phyloP scores from a whole-genome alignment of 1,284 basidiomycete genomes.

The Fomitopsis betulina region DNA sequence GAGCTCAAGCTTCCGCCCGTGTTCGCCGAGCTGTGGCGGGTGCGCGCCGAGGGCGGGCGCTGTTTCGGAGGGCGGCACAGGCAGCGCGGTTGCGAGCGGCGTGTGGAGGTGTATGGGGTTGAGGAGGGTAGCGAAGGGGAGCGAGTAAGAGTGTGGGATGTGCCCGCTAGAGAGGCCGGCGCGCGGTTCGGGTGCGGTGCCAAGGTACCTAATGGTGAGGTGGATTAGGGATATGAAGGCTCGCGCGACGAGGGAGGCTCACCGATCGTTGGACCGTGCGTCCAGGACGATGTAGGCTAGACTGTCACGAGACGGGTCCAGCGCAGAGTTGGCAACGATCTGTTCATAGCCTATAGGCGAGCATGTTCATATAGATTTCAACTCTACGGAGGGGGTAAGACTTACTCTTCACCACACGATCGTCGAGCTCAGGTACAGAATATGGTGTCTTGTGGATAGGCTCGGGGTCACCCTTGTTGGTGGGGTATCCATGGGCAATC shows the following conservation, averaged over 20 bases:
- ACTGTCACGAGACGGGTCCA: slow-evolving; percentile 39
- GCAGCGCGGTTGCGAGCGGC: slow-evolving; percentile 1
- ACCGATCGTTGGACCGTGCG: slow-evolving; percentile 79
- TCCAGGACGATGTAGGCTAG: slow-evolving; percentile 79
- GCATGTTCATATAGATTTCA: background rate
- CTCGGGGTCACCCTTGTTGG: slow-evolving; percentile 46
- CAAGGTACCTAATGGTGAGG: slow-evolving; percentile 55
- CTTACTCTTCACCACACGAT: slow-evolving; percentile 59
- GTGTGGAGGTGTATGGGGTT: slow-evolving; percentile 35
- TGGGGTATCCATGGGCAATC: slow-evolving; percentile 64
- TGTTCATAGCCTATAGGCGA: slow-evolving; percentile 71
- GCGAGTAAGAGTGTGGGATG: slow-evolving; percentile 82
- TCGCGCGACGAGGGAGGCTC: slow-evolving; percentile 18
- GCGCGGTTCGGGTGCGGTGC: slow-evolving; percentile 86
- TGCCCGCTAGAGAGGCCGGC: slow-evolving; percentile 88
- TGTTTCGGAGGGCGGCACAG: background rate
- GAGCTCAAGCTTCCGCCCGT: background rate
- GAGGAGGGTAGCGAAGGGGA: slow-evolving; percentile 84
- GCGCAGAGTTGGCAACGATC: slow-evolving; percentile 69
- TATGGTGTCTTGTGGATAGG: slow-evolving; percentile 36
- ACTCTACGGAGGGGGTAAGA: background rate
- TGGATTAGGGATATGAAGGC: background rate
- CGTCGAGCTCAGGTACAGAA: slow-evolving; percentile 48
- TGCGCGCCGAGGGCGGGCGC: background rate
- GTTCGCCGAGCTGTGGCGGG: background rate